A percentile compares a stretch with the other conserved stretches of the same genome.
Evolutionary conservation across 1,284 basidiomycete species (phyloP).

Genomic region (Volvariella surrecta): DNA sequence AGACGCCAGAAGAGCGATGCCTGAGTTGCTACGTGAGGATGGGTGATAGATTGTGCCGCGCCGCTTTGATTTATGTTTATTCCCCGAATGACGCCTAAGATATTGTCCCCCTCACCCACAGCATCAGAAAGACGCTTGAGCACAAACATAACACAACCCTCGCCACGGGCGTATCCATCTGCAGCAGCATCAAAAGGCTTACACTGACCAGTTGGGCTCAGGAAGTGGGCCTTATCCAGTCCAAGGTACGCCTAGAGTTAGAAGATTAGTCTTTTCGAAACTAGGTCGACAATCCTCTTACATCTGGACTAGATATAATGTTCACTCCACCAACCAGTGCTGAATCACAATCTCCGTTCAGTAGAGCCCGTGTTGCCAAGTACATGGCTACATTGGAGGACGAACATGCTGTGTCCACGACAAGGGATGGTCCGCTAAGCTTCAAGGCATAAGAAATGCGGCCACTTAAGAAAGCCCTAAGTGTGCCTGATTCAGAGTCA

Average conservation of each 20-base stretch:
- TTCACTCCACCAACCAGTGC: constrained; percentile 72
- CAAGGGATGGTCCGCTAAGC: constrained; percentile 59
- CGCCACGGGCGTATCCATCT: constrained; percentile 65
- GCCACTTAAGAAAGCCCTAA: constrained; percentile 61
- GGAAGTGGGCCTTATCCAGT: constrained; percentile 60
- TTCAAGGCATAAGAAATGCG: constrained; percentile 62
- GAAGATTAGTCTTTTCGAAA: constrained; percentile 5
- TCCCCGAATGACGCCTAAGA: constrained; percentile 60
- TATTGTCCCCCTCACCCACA: constrained; percentile 50
- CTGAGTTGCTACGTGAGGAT: constrained; percentile 59
- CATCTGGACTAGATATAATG: constrained; percentile 61
- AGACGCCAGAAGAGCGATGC: constrained; percentile 40
- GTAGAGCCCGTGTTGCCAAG: constrained; percentile 57
- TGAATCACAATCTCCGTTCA: constrained; percentile 53
- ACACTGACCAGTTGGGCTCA: constrained; percentile 60
- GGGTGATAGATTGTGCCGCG: constrained; percentile 56
- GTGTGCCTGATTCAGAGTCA: constrained; percentile 37
- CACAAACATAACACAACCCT: constrained; percentile 65
- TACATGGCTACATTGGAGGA: constrained; percentile 60
- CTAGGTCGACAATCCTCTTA: constrained; percentile 24
- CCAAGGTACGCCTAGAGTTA: constrained; percentile 54
- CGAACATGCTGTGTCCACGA: constrained; percentile 67
- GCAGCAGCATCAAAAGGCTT: constrained; percentile 64
- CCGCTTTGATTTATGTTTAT: constrained; percentile 66
- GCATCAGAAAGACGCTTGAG: constrained; percentile 64